Conservation (phyloP, 208 protist species). For the Leishmania lainsoni region DNA sequence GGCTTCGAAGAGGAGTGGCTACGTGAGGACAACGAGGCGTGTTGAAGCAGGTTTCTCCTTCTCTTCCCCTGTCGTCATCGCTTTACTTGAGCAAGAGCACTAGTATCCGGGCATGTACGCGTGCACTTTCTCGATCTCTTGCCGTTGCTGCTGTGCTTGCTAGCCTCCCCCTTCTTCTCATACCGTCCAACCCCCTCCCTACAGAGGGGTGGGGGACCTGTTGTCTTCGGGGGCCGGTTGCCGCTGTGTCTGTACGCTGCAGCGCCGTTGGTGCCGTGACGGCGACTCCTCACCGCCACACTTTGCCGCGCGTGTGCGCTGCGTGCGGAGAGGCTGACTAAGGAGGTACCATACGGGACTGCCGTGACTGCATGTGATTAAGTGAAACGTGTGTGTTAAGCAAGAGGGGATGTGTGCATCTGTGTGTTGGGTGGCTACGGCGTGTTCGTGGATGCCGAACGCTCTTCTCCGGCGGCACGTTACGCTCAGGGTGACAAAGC, state of each 20-base stretch:
- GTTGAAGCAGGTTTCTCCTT: not conserved
- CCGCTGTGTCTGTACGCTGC: slow-evolving; percentile 1
- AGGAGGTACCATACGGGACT: not conserved
- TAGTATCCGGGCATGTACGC: not conserved
- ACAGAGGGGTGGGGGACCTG: too few species aligned
- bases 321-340: not conserved
- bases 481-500: not conserved
- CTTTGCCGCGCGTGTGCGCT: not conserved
- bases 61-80: not conserved
- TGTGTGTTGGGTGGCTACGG: not conserved
- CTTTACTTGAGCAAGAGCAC: not conserved
- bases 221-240: too few species aligned
- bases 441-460: not conserved
- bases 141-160: not conserved
- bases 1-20: slow-evolving; percentile 89
- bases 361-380: not conserved
- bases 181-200: too few species aligned
- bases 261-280: not conserved
- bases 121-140: not conserved
- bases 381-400: not conserved
- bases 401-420: not conserved
- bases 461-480: not conserved
- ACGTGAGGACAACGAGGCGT: slow-evolving; percentile 74
- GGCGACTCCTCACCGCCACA: not conserved
- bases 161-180: too few species aligned